These are phyloP conservation scores for Macrophomina phaseolina DNA, from an alignment of 2,329 filamentous ascomycete genomes.

Conservation along the genomic window DNA sequence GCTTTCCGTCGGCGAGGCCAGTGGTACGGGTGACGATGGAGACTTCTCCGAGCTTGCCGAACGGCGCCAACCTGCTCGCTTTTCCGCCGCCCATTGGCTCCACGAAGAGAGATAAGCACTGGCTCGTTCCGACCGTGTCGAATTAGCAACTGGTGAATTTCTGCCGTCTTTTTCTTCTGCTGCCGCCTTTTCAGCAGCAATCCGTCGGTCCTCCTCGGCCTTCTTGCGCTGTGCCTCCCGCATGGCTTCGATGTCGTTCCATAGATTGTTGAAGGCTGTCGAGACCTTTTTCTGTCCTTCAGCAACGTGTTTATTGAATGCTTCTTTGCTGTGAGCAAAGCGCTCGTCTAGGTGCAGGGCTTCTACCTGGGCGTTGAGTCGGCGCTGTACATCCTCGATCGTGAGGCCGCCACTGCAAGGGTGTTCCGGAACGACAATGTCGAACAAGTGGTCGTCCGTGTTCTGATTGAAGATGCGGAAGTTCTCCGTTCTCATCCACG, in stretches of 20 bases:
- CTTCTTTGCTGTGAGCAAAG: conserved; percentile 81
- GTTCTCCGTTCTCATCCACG: conserved; percentile 88
- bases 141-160: conserved; percentile 2
- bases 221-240: conserved; percentile 73
- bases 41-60: not conserved
- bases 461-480: conserved; percentile 82
- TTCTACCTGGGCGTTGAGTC: conserved; percentile 77
- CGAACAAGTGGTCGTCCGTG: conserved; percentile 84
- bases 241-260: conserved; percentile 85
- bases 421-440: conserved; percentile 90
- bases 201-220: conserved; percentile 59
- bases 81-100: conserved; percentile 73
- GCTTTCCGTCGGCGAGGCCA: not conserved
- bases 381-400: conserved; percentile 91
- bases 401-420: conserved; percentile 91
- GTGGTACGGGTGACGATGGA: not conserved
- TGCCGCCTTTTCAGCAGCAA: conserved; percentile 30
- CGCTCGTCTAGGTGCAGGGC: conserved; percentile 93
- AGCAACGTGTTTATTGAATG: conserved; percentile 85
- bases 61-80: conserved; percentile 52
- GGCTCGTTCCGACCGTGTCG: conserved; percentile 47
- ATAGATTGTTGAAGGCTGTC: conserved; percentile 84
- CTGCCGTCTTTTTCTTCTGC: conserved; percentile 18
- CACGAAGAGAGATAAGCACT: conserved; percentile 68
- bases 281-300: conserved; percentile 88